Evolutionary conservation across 1,139 yeast species (phyloP), one percentile per base, ranked within the genome.

Genomic region (Candida dubliniensis): DNA sequence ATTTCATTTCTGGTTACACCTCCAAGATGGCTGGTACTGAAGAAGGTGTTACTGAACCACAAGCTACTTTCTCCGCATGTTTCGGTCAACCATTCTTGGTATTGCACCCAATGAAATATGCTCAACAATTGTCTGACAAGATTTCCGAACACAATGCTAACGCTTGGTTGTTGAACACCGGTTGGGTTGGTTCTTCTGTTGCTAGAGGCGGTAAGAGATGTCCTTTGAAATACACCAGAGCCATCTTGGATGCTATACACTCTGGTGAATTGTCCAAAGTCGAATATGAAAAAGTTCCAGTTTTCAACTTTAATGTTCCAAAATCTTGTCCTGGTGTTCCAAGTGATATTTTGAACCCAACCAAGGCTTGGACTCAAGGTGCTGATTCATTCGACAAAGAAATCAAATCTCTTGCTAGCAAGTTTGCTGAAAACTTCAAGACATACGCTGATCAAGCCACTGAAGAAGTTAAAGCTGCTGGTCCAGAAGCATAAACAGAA

Each of bases 1-100:
- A 93, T 75, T 93, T 93, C 74, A 93, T 93, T 59, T 87, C 96
- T 52, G 99, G 99, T 65, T 93, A 93, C 81, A 93, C 99, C 52
- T 91, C 98, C 49, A 93, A 93, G 82, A 93, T 93, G 96, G 97
- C 99, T 53, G 99, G 99, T 70, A 93, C 99, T 47, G 99, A 93
- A 74, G 96, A 89, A 69, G 99, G 99, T 72, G 89, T 93, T 56
- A 91, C 98, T 54, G 98, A 93, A 75, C 98, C 99, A 49, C 91
- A 88, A 70, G 96, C 98, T 47, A 89, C 97, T 26, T 93, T 93
- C 81, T 88, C 96, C 54, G 96, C 99, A 46, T 93, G 99, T 78
- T 93, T 91, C 70, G 99, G 99, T 63, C 98, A 93, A 77, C 99
- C 99, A 54, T 93, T 93, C 87, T 79, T 93, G 73, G 98, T 93